Evolutionary conservation across 768 basidiomycete species (phyloP).

Genomic region (Tephrocybe sp.): DNA sequence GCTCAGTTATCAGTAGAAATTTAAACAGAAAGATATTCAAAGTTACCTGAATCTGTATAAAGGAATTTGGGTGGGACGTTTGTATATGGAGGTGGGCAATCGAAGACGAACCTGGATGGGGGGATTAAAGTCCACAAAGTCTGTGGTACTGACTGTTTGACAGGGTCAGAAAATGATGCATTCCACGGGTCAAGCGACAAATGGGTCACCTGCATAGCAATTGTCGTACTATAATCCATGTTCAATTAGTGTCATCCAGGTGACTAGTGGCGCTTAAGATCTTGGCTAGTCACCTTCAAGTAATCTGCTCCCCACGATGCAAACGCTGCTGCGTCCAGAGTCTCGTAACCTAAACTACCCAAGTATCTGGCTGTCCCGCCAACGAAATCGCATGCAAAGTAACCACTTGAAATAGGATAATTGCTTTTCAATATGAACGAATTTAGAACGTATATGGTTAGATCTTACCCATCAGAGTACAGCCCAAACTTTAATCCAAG

Average conservation of each 20-base stretch:
- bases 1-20: neutral
- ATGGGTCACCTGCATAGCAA: conserved; percentile 40
- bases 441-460: neutral
- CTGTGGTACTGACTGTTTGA: conserved; percentile 34
- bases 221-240: conserved; percentile 40
- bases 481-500: conserved; percentile 61
- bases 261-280: neutral
- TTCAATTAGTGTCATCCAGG: neutral
- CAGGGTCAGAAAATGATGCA: neutral
- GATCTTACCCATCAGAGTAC: conserved; percentile 49
- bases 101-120: conserved; percentile 33
- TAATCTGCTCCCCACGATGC: conserved; percentile 51
- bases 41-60: conserved; percentile 34
- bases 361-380: conserved; percentile 44
- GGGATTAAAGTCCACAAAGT: conserved; percentile 47
- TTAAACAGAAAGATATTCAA: neutral
- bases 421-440: neutral
- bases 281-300: conserved; percentile 30
- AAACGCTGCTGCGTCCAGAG: conserved; percentile 45
- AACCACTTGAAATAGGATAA: conserved; percentile 25
- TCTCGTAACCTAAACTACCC: conserved; percentile 46
- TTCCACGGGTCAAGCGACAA: neutral
- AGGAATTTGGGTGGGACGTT: neutral
- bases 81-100: neutral
- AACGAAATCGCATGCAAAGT: conserved; percentile 44